Base-by-base conservation (phyloP, 306 rosid species). In the Sicyos edulis region DNA sequence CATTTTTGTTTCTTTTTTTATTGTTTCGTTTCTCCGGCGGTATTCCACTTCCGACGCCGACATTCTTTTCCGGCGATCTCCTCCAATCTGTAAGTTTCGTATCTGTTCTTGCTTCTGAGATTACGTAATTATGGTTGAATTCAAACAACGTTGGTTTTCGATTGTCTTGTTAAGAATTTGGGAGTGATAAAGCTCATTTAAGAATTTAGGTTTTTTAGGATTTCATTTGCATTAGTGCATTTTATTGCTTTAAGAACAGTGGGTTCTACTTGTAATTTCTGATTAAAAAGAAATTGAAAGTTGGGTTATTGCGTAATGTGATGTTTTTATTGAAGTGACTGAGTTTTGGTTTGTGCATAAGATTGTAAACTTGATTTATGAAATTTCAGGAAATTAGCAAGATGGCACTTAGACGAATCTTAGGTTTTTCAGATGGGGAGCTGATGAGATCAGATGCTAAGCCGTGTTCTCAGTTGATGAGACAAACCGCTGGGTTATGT, bases 361-460 rank as follows among this genome's bases (percentile, higher is more conserved):
- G 54, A 20, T 65, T 40, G 16, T 47, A 20, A 44, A 45, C 55
- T 45, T 21, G 11, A 50, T 45, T 66, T 11, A 21, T 45, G 55
- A 45, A 66, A 45, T 13, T 45, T 20, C 57, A 68, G 72, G 80
- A 78, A 47, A 78, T 22, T 45, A 59, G 3, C 75, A 74, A 32
- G 37, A 93, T 90, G 98, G 88, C 98, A 26, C 64, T 90, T 75
- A 82, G 98, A 81, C 86, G 78, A 9, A 80, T 80, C 70, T 81
- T 90, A 5, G 98, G 97, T 60, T 86, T 37, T 82, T 90, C 98
- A 2, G 97, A 93, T 66, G 98, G 96, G 0, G 97, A 90, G 75
- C 63, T 90, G 58, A 86, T 87, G 97, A 85, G 98, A 79, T 79
- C 97, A 7, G 97, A 93, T 77, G 55, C 75, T 42, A 93, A 90